A percentile compares a stretch with the other conserved stretches of the same genome.
Evolutionary conservation across 2,329 filamentous ascomycete genomes (phyloP).

Genomic region (Magnaporthiopsis poae): DNA sequence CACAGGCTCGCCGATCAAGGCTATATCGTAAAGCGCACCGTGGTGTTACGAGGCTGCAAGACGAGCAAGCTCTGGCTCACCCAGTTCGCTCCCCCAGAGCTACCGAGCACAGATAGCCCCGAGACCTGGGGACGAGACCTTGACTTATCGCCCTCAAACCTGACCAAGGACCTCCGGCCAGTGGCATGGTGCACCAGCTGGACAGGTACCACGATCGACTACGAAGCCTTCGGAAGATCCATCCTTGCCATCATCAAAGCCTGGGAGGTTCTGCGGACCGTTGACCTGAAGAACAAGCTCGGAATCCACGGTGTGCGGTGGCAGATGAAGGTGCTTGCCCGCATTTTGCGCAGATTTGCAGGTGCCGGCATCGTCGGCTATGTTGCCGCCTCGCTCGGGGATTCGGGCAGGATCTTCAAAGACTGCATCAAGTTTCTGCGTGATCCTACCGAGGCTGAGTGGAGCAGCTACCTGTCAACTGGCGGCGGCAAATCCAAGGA

Average conservation of each 20-base stretch:
- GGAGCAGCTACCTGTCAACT: slow-evolving; percentile 44
- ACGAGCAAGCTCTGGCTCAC: slow-evolving; percentile 55
- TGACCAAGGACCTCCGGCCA: slow-evolving; percentile 35
- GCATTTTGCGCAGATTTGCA: slow-evolving; percentile 48
- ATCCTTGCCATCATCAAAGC: slow-evolving; percentile 48
- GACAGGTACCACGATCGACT: slow-evolving; percentile 50
- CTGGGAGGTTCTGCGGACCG: slow-evolving; percentile 48
- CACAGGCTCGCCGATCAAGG: slow-evolving; percentile 50
- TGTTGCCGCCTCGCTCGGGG: slow-evolving; percentile 44
- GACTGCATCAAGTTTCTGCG: slow-evolving; percentile 51
- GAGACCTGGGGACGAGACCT: slow-evolving; percentile 13
- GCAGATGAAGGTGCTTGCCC: slow-evolving; percentile 52
- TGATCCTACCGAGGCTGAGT: slow-evolving; percentile 47
- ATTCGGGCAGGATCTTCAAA: slow-evolving; percentile 42
- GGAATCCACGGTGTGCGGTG: slow-evolving; percentile 44
- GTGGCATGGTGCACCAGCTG: slow-evolving; percentile 48
- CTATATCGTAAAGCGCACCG: slow-evolving; percentile 52
- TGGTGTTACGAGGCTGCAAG: slow-evolving; percentile 47
- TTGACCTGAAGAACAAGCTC: slow-evolving; percentile 48
- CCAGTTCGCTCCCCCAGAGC: slow-evolving; percentile 39
- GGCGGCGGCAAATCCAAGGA: slow-evolving; percentile 17
- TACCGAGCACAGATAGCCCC: slow-evolving; percentile 23
- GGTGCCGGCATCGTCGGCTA: slow-evolving; percentile 45
- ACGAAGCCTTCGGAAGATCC: slow-evolving; percentile 45
- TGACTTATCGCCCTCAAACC: slow-evolving; percentile 22